These are phyloP conservation scores for Tarenaya hassleriana DNA, from an alignment of 345 rosid genomes.

Conservation along the genomic window DNA sequence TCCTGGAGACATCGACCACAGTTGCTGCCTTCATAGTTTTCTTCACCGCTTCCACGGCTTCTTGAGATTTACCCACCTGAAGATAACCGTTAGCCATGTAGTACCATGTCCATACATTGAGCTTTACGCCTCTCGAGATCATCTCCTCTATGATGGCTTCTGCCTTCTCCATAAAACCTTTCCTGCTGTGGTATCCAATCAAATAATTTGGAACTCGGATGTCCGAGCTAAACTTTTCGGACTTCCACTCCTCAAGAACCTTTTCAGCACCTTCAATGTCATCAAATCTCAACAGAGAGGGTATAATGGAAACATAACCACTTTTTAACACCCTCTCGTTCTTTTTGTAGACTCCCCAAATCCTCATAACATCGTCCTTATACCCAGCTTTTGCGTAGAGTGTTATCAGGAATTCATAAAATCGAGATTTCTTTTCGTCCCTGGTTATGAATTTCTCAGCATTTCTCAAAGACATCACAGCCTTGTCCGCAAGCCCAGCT, in stretches of 20 bases:
- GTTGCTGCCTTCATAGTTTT: constrained; percentile 15
- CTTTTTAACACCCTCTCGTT: constrained; percentile 11
- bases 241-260: constrained; percentile 40
- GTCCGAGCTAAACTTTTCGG: constrained; percentile 5
- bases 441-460: constrained; percentile 22
- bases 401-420: constrained; percentile 26
- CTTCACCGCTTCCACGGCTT: constrained; percentile 32
- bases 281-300: constrained; percentile 31
- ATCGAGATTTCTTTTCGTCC: neutral
- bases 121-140: constrained; percentile 23
- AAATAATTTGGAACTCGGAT: constrained; percentile 26
- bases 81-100: constrained; percentile 26
- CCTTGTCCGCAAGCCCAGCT: constrained; percentile 28
- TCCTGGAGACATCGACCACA: neutral
- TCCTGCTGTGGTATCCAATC: constrained; percentile 25
- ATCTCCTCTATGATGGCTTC: constrained; percentile 19
- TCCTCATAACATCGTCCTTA: constrained; percentile 37
- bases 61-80: constrained; percentile 10
- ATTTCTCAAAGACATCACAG: constrained; percentile 29
- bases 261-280: constrained; percentile 38
- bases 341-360: constrained; percentile 36
- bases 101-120: constrained; percentile 24
- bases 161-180: constrained; percentile 33
- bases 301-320: constrained; percentile 23
- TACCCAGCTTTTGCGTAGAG: constrained; percentile 30